Evolutionary conservation across 2,329 filamentous ascomycete genomes (phyloP).

Genomic region (Trichophyton equinum): DNA sequence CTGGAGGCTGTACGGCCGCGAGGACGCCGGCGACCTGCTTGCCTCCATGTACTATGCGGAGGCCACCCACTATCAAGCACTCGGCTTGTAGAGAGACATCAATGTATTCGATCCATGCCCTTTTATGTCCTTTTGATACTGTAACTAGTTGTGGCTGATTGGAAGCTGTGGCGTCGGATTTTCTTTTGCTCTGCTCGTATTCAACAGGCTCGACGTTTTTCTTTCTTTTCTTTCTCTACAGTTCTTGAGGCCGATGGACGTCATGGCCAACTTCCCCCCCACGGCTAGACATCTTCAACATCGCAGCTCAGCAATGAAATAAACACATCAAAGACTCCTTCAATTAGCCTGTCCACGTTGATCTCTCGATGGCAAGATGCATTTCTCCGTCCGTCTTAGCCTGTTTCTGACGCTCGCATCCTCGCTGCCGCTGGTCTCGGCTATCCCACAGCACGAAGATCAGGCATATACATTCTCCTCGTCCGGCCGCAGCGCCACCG

Average conservation of each 20-base stretch:
- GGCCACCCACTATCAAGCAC: too few species aligned
- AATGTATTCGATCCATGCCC: not conserved
- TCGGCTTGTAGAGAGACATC: too few species aligned
- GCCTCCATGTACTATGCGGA: not conserved
- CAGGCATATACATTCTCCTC: slow-evolving; percentile 5
- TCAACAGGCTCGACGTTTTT: not conserved
- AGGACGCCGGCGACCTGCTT: not conserved
- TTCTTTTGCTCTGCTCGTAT: not conserved
- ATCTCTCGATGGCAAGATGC: slow-evolving; percentile 3
- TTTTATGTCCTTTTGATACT: not conserved
- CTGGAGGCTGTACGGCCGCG: slow-evolving; percentile 10
- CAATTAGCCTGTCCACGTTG: not conserved
- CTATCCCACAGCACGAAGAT: slow-evolving; percentile 6
- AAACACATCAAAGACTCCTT: not conserved
- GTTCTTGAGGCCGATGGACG: not conserved
- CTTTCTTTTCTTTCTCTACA: not conserved
- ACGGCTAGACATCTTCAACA: not conserved
- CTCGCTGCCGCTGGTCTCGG: slow-evolving; percentile 7
- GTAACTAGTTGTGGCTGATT: not conserved
- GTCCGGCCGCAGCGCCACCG: slow-evolving; percentile 18
- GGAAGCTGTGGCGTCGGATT: not conserved
- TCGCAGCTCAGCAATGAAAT: not conserved
- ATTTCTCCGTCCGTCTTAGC: not conserved
- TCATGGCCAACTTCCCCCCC: not conserved
- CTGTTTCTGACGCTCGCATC: not conserved